Base-by-base conservation (phyloP, 345 rosid species). In the Xanthoceras sorbifolium region DNA sequence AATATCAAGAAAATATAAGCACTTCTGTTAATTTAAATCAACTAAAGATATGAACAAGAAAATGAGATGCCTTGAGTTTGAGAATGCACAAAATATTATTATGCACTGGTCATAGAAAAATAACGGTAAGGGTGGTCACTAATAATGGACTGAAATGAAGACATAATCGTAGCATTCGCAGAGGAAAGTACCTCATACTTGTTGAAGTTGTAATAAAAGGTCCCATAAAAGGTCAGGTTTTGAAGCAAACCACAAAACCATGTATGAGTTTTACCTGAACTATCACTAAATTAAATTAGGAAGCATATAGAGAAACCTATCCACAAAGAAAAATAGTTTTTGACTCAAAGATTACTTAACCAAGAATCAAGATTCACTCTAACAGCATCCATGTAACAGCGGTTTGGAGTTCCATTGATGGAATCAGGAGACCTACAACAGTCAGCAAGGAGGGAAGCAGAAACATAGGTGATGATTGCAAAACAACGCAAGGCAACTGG, bases 171-270 rank as follows among this genome's bases (percentile, higher is more conserved):
- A 18, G 74, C 28, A 57, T 67, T 72, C 38, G 12, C 44, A 29
- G 9, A 68, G 77, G 67, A 67, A 65, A 66, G 75, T 83, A 90
- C 97, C 94, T 89, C 85, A 90, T 83, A 66, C 94, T 55, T 57
- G 86, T 87, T 40, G 97, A 78, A 50, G 91, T 80, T 15, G 93
- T 89, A 71, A 92, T 84, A 71, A 89, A 92, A 32, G 90, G 74
- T 71, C 78, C 89, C 92, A 60, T 84, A 76, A 42, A 90, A 64
- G 78, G 74, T 73, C 78, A 84, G 64, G 76, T 90, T 77, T 77
- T 87, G 91, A 77, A 91, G 87, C 18, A 81, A 80, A 65, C 89
- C 93, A 80, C 98, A 94, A 15, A 86, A 28, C 90, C 83, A 82
- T 80, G 79, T 80, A 71, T 79, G 77, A 40, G 63, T 84, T 72